Percentiles rank a stretch among this genome's conserved stretches.
Evolutionary conservation across 768 basidiomycete genomes (phyloP).

Genomic region (Gloeostereum incarnatum): DNA sequence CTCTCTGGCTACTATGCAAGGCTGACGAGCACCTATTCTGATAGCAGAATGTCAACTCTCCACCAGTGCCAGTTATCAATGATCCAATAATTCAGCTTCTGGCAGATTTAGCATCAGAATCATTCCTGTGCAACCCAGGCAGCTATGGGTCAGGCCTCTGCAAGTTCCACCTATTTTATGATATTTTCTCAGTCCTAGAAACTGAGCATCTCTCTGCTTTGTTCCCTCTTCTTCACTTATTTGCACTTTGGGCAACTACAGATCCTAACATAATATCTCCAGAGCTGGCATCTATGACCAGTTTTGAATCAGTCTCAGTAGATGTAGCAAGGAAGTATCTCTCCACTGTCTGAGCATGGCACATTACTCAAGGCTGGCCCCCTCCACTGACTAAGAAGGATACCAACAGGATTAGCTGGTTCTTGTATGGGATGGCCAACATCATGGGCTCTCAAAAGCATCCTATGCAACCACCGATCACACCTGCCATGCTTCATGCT

Average conservation of each 20-base stretch:
- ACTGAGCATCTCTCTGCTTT: constrained; percentile 13
- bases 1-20: constrained; percentile 12
- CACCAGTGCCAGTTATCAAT: constrained; percentile 13
- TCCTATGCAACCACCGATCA: constrained; percentile 6
- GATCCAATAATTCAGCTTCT: constrained; percentile 12
- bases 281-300: not conserved
- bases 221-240: constrained; percentile 20
- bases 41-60: constrained; percentile 22
- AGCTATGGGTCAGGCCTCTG: constrained; percentile 13
- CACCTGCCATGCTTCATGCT: constrained; percentile 4
- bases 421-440: constrained; percentile 5
- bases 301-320: constrained; percentile 6
- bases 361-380: constrained; percentile 8
- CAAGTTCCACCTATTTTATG: constrained; percentile 18
- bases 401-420: constrained; percentile 4
- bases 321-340: constrained; percentile 4
- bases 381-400: constrained; percentile 3
- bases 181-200: constrained; percentile 21
- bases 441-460: constrained; percentile 2
- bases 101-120: constrained; percentile 10
- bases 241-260: constrained; percentile 12
- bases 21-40: constrained; percentile 14
- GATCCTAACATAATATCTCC: constrained; percentile 2
- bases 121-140: constrained; percentile 12
- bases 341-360: constrained; percentile 7